Base-by-base conservation (phyloP, 495 filamentous ascomycete genomes). In the Neurospora tetrasperma region DNA sequence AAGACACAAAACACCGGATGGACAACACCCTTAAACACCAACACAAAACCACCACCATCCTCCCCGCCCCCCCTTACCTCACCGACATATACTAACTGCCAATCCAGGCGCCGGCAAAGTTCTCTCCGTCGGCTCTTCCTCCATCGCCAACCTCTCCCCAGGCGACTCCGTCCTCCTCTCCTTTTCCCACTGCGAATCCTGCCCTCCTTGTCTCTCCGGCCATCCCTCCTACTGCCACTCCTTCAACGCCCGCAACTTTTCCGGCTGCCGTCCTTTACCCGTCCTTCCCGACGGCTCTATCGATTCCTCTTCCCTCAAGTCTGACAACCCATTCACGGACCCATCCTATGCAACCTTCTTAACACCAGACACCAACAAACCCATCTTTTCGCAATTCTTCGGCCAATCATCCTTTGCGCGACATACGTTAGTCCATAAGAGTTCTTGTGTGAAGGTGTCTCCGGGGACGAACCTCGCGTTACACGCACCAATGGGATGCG, bases 161-260 rank as follows among this genome's bases (percentile, higher is more conserved):
- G 90, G 92, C 68, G 91, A 93, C 82, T 80, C 81, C 5, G 89
- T 93, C 66, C 79, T 85, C 74, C 79, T 86, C 41, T 80, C 79
- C 44, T 85, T 85, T 73, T 78, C 76, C 6, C 78, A 81, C 73
- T 86, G 85, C 73, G 71, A 74, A n/a, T 39, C 75, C 8, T 86
- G 83, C 77, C 35, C 16, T 85, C 87, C 42, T 82, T 94, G 75
- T 90, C 90, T 76, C 86, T 90, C 48, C 86, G 91, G 70, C 81
- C 86, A 46, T 87, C 92, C 43, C 88, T 90, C 82, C 83, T 81
- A 85, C 70, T 94, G 92, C 82, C 78, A 82, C 48, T 72, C 71
- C 66, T 81, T 84, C 54, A 81, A 80, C 38, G 62, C 59, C 0
- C 76, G 79, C 78, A 86, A 85, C 74, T 85, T 86, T 62, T 74